A percentile compares a stretch with the other conserved stretches of the same genome.
Conservation (phyloP, 1,139 yeast species). For the Meyerozyma elateridarum region DNA sequence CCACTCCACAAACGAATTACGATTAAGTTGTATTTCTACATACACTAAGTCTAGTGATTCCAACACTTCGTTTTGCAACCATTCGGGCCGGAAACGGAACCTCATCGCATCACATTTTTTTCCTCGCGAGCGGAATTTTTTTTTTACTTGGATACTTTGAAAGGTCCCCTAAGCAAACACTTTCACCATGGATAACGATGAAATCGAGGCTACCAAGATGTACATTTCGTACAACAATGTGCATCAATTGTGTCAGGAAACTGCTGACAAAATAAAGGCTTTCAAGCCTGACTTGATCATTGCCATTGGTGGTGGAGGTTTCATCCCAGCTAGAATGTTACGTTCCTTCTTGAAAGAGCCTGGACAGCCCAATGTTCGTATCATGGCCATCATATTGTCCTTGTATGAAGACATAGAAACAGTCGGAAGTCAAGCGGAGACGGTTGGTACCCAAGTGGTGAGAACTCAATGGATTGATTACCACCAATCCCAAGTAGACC, state of each 20-base stretch:
- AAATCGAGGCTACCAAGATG: slow-evolving; percentile 37
- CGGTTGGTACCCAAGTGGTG: slow-evolving; percentile 77
- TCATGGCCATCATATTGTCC: slow-evolving; percentile 61
- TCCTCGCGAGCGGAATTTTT: too few relatives aligned
- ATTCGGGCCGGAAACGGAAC: too few relatives aligned
- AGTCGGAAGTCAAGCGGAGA: slow-evolving; percentile 53
- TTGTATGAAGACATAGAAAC: slow-evolving; percentile 59
- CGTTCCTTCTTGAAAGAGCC: slow-evolving; percentile 54
- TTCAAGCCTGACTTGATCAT: slow-evolving; percentile 51
- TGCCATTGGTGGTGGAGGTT: slow-evolving; percentile 69
- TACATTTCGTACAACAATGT: slow-evolving; percentile 60
- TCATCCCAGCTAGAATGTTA: slow-evolving; percentile 61
- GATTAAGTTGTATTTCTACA: too few relatives aligned
- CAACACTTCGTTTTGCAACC: not conserved
- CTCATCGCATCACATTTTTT: slow-evolving; percentile 3
- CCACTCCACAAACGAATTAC: too few relatives aligned
- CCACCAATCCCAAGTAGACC: slow-evolving; percentile 53
- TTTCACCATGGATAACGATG: slow-evolving; percentile 26
- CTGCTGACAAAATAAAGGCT: slow-evolving; percentile 41
- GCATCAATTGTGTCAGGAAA: slow-evolving; percentile 55
- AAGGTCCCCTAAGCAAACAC: not conserved
- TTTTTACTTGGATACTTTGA: too few relatives aligned
- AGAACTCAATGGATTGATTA: slow-evolving; percentile 97
- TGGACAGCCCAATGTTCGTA: slow-evolving; percentile 56
- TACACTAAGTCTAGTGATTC: too few relatives aligned